These are phyloP conservation scores for Melocanna baccifera DNA, from an alignment of 176 grass and related monocot species.

Conservation along the genomic window DNA sequence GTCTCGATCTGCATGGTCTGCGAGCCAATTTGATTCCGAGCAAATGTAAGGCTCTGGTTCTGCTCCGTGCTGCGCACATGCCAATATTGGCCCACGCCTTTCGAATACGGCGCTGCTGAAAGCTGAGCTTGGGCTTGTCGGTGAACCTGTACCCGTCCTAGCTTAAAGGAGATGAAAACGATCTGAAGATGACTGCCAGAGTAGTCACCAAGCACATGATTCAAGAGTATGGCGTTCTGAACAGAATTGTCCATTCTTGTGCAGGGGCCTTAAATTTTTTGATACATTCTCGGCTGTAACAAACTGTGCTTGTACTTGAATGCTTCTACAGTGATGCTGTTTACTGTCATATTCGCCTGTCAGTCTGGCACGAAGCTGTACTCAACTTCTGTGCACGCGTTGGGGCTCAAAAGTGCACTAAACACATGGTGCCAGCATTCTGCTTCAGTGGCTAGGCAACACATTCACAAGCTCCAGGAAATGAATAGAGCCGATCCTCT, in stretches of 20 bases:
- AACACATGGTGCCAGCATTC: not conserved
- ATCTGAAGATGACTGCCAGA: not conserved
- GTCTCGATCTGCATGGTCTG: not conserved
- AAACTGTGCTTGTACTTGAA: not conserved
- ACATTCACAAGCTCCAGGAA: not conserved
- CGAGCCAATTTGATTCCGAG: not conserved
- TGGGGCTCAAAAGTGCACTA: not conserved
- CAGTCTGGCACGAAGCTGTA: not conserved
- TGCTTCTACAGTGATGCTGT: not conserved
- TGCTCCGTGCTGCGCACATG: slow-evolving; percentile 17
- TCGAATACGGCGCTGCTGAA: not conserved
- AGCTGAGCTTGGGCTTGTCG: not conserved
- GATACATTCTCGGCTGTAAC: not conserved
- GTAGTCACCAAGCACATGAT: not conserved
- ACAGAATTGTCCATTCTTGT: not conserved
- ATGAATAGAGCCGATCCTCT: not conserved
- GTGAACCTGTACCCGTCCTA: not conserved
- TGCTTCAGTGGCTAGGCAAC: not conserved
- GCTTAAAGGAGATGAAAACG: not conserved
- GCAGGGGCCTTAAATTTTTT: not conserved
- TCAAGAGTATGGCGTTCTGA: not conserved
- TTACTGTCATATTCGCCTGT: not conserved
- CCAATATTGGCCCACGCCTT: not conserved
- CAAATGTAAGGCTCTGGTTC: not conserved
- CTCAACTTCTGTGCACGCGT: slow-evolving; percentile 24